Evolutionary conservation across 495 filamentous ascomycete species (phyloP).

Genomic region (Oleoguttula mirabilis): DNA sequence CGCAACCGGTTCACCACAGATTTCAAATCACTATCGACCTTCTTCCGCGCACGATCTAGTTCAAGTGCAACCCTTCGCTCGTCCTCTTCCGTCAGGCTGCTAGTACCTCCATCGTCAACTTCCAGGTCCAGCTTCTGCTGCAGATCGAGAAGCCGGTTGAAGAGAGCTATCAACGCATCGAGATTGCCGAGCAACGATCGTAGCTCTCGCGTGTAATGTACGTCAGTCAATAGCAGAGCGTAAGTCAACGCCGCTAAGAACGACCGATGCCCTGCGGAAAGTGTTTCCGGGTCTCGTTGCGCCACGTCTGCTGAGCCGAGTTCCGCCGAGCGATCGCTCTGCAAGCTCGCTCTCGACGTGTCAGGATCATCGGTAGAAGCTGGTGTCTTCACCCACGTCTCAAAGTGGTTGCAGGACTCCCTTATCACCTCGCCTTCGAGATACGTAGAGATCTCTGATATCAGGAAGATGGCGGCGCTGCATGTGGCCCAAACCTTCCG

Average conservation of each 20-base stretch:
- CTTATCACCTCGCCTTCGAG: conserved; percentile 82
- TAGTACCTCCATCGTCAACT: conserved; percentile 63
- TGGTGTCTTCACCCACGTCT: conserved; percentile 32
- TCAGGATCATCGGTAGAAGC: background rate
- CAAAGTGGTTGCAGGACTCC: conserved; percentile 56
- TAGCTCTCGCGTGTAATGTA: conserved; percentile 55
- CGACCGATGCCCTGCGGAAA: conserved; percentile 62
- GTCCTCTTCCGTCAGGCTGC: conserved; percentile 51
- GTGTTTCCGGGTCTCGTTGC: conserved; percentile 66
- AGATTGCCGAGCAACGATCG: conserved; percentile 57
- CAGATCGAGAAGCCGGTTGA: conserved; percentile 56
- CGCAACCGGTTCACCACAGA: conserved; percentile 47
- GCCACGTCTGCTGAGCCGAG: conserved; percentile 5
- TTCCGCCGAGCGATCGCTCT: background rate
- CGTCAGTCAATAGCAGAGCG: conserved; percentile 58
- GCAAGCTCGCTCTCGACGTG: background rate
- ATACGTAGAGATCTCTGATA: conserved; percentile 73
- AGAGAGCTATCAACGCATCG: conserved; percentile 65
- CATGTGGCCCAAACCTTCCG: conserved; percentile 76
- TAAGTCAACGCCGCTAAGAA: conserved; percentile 57
- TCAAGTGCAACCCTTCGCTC: conserved; percentile 57
- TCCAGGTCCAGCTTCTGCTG: conserved; percentile 67
- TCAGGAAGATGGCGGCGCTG: conserved; percentile 71
- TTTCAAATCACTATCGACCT: conserved; percentile 50
- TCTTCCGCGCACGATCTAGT: conserved; percentile 39